A percentile compares a stretch with the other conserved stretches of the same genome.
Conservation (phyloP, 345 rosid genomes). For the Populus alba region DNA sequence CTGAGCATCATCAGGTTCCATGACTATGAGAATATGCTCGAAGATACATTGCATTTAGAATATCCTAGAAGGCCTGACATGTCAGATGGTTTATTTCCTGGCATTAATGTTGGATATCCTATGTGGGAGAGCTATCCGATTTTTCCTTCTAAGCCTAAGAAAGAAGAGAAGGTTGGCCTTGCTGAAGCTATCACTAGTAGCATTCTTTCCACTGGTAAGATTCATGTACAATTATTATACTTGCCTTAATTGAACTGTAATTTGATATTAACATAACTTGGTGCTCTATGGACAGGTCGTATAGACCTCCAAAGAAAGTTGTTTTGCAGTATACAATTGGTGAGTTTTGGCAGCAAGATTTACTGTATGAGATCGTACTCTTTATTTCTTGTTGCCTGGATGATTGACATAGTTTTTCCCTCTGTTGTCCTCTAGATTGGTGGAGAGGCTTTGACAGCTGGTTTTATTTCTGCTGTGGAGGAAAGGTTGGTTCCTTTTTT, state of each 20-base stretch:
- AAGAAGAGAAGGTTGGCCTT: constrained; percentile 93
- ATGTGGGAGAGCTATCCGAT: constrained; percentile 80
- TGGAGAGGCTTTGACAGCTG: constrained; percentile 83
- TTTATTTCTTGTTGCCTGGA: neutral
- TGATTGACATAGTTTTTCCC: constrained; percentile 28
- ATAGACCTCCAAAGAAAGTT: constrained; percentile 86
- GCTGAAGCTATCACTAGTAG: constrained; percentile 88
- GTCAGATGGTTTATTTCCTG: constrained; percentile 49
- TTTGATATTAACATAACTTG: constrained; percentile 11
- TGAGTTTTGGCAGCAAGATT: constrained; percentile 30
- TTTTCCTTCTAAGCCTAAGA: constrained; percentile 65
- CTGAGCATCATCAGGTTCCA: constrained; percentile 51
- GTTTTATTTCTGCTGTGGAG: constrained; percentile 67
- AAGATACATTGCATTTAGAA: constrained; percentile 83
- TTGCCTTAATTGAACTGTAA: constrained; percentile 3
- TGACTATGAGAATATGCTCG: constrained; percentile 88
- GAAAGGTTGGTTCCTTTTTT: constrained; percentile 60
- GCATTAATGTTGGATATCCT: constrained; percentile 53
- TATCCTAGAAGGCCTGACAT: constrained; percentile 65
- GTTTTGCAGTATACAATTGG: constrained; percentile 85
- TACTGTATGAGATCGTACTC: neutral
- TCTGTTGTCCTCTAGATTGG: constrained; percentile 64
- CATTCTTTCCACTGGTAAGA: constrained; percentile 81
- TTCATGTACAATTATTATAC: constrained; percentile 7
- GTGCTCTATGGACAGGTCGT: constrained; percentile 54